phyloP scores from a whole-genome alignment of 2,329 filamentous ascomycete species.

The Botrytis deweyae region DNA sequence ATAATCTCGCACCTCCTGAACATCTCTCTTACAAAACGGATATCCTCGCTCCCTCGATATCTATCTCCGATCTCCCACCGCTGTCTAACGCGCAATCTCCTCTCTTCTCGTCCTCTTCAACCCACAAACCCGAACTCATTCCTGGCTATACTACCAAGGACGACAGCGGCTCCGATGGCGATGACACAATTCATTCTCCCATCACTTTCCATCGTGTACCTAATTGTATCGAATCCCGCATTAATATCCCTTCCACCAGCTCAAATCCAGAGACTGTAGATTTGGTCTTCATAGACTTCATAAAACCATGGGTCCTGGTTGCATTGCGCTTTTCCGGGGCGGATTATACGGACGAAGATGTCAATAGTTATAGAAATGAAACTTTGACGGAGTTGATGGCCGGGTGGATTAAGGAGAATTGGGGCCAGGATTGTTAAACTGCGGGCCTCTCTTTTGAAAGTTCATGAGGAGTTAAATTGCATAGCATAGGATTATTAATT shows the following conservation, averaged over 20 bases:
- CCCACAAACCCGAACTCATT: constrained; percentile 44
- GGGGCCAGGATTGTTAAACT: constrained; percentile 42
- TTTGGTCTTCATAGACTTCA: constrained; percentile 87
- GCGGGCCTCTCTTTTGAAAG: background rate
- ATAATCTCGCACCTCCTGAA: constrained; percentile 35
- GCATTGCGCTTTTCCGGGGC: constrained; percentile 65
- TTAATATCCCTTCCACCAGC: constrained; percentile 55
- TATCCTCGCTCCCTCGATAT: constrained; percentile 25
- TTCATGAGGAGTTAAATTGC: background rate
- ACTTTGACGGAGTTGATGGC: constrained; percentile 57
- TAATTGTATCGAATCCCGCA: constrained; percentile 74
- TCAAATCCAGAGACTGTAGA: constrained; percentile 71
- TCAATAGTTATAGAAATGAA: constrained; percentile 51
- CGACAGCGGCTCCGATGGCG: constrained; percentile 78
- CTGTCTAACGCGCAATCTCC: background rate
- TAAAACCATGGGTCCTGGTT: constrained; percentile 76
- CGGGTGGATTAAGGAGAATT: constrained; percentile 59
- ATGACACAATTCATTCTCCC: constrained; percentile 80
- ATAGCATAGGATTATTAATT: background rate
- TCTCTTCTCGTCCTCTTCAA: constrained; percentile 29
- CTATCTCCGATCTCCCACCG: constrained; percentile 5
- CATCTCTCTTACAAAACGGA: constrained; percentile 34
- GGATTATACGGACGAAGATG: constrained; percentile 49
- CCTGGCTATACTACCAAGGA: constrained; percentile 90
- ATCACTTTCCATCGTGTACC: constrained; percentile 76